Evolutionary conservation across 345 rosid species (phyloP).

Genomic region (Bretschneidera sinensis): DNA sequence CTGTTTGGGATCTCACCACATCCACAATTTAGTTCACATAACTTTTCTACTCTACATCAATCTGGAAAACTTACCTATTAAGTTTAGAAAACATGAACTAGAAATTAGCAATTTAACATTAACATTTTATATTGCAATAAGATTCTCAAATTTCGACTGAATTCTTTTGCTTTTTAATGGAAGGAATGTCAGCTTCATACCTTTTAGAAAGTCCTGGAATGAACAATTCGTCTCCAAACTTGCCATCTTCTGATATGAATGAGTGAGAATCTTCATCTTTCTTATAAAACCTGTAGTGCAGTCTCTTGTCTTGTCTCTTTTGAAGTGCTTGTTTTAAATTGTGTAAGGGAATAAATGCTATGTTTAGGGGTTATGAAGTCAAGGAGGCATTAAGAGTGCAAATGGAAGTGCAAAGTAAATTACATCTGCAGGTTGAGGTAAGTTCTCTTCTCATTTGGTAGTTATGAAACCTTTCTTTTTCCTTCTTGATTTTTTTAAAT

Average conservation of each 20-base stretch:
- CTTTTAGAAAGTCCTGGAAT: slow-evolving; percentile 39
- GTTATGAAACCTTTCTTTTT: background rate
- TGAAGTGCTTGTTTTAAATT: slow-evolving; percentile 10
- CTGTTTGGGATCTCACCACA: no score
- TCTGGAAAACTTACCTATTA: background rate
- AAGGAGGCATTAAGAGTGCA: slow-evolving; percentile 69
- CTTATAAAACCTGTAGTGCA: background rate
- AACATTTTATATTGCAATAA: background rate
- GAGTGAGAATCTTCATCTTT: slow-evolving; percentile 50
- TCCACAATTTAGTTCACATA: background rate
- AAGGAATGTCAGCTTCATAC: slow-evolving; percentile 45
- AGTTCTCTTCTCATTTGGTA: background rate
- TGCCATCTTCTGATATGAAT: slow-evolving; percentile 41
- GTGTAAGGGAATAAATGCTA: slow-evolving; percentile 7
- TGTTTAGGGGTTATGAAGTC: slow-evolving; percentile 54
- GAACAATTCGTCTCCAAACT: slow-evolving; percentile 35
- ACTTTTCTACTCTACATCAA: background rate
- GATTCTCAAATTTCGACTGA: slow-evolving; percentile 11
- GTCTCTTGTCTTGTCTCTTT: background rate
- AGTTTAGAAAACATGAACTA: slow-evolving; percentile 20
- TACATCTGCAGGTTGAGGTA: slow-evolving; percentile 78
- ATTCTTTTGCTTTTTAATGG: slow-evolving; percentile 9
- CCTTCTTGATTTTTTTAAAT: no score
- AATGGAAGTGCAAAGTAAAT: slow-evolving; percentile 82
- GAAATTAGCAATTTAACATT: slow-evolving; percentile 8